Conservation (phyloP, 805 yeast species). For the Barnettozyma botsteinii region DNA sequence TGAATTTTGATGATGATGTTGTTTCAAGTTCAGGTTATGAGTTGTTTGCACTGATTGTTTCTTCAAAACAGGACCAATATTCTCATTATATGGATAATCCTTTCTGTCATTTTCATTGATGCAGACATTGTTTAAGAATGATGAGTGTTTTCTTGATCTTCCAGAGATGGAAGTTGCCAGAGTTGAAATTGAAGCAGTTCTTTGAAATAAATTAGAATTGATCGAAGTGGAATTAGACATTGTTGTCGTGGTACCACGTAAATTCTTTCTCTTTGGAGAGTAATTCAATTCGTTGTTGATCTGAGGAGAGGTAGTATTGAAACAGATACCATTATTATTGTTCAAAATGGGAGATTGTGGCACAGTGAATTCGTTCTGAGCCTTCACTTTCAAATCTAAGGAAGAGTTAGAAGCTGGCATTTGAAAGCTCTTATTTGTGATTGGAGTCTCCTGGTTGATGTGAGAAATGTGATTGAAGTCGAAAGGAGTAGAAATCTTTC, state of each 20-base stretch:
- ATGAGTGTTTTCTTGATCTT: constrained; percentile 11
- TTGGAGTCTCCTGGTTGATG: constrained; percentile 26
- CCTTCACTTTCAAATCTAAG: not conserved
- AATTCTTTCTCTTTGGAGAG: not conserved
- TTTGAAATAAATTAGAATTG: constrained; percentile 11
- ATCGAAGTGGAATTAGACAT: constrained; percentile 18
- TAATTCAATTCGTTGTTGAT: not conserved
- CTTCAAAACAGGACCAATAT: not conserved
- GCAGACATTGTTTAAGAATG: constrained; percentile 10
- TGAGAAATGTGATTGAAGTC: constrained; percentile 37
- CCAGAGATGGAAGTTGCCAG: constrained; percentile 17
- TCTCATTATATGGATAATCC: not conserved
- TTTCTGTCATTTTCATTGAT: not conserved
- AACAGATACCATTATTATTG: constrained; percentile 12
- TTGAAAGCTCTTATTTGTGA: constrained; percentile 14
- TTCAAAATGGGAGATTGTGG: constrained; percentile 1
- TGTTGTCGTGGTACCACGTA: constrained; percentile 11
- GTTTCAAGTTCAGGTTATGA: not conserved
- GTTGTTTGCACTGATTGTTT: not conserved
- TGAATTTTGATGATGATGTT: constrained; percentile 7
- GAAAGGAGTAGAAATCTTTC: constrained; percentile 34
- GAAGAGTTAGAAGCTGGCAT: constrained; percentile 6
- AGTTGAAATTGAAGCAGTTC: constrained; percentile 23
- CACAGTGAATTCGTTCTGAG: not conserved
- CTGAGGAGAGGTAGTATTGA: constrained; percentile 19